phyloP scores from a whole-genome alignment of 805 yeast species.

The Ogataea sp. region DNA sequence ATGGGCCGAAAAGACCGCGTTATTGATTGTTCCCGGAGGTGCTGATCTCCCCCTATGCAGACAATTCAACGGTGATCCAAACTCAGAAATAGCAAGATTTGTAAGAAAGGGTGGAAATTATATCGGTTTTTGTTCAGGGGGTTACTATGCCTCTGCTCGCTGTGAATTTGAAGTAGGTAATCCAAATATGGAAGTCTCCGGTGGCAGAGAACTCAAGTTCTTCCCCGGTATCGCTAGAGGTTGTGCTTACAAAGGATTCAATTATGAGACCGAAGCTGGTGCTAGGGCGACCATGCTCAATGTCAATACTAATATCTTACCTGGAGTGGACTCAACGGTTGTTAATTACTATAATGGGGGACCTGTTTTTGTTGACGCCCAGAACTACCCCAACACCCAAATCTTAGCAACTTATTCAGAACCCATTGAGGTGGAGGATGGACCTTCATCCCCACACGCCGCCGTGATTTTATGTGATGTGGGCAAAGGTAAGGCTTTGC shows the following conservation, averaged over 20 bases:
- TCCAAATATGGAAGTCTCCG: constrained; percentile 68
- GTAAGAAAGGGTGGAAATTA: constrained; percentile 75
- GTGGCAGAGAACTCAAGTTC: constrained; percentile 72
- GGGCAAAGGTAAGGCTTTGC: constrained; percentile 69
- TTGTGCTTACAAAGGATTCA: constrained; percentile 71
- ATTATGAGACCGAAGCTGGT: constrained; percentile 70
- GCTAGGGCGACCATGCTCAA: constrained; percentile 49
- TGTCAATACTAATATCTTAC: constrained; percentile 27
- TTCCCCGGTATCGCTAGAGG: constrained; percentile 85
- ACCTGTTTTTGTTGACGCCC: constrained; percentile 73
- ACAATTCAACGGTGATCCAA: constrained; percentile 64
- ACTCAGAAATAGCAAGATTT: constrained; percentile 48
- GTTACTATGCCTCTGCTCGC: constrained; percentile 66
- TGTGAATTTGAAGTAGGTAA: constrained; percentile 82
- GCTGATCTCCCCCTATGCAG: constrained; percentile 86
- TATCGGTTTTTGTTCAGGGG: constrained; percentile 95
- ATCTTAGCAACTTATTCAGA: constrained; percentile 65
- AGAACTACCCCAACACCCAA: constrained; percentile 49
- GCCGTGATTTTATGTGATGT: constrained; percentile 64
- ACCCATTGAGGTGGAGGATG: constrained; percentile 39
- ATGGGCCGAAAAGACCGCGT: constrained; percentile 74
- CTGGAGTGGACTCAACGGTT: constrained; percentile 19
- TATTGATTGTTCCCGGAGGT: constrained; percentile 91
- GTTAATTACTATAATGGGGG: constrained; percentile 81
- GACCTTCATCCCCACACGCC: constrained; percentile 32